Percentiles rank a stretch among this genome's conserved stretches.
phyloP scores from a whole-genome alignment of 768 basidiomycete genomes.

The Lentinula edodes region DNA sequence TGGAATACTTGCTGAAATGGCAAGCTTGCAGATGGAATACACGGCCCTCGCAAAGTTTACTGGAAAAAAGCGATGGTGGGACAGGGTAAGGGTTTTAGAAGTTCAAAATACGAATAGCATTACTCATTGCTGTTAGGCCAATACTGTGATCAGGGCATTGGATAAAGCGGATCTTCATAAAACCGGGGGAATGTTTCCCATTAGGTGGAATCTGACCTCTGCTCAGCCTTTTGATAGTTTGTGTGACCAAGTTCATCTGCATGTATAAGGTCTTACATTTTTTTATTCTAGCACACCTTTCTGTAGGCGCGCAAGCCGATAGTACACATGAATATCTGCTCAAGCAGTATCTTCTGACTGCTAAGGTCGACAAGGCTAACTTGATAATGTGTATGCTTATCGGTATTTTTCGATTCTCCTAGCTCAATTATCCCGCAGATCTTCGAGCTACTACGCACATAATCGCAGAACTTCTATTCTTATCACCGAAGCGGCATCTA shows the following conservation, averaged over 20 bases:
- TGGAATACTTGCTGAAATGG: constrained; percentile 71
- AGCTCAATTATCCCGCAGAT: constrained; percentile 31
- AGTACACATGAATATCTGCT: constrained; percentile 76
- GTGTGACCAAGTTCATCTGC: constrained; percentile 15
- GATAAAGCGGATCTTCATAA: constrained; percentile 35
- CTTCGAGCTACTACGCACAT: constrained; percentile 57
- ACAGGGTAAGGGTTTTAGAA: constrained; percentile 31
- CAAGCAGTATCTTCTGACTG: constrained; percentile 67
- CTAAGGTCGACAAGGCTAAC: constrained; percentile 50
- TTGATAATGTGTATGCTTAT: constrained; percentile 58
- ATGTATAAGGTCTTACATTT: neutral
- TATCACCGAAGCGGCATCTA: constrained; percentile 58
- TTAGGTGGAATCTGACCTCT: constrained; percentile 44
- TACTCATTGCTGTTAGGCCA: constrained; percentile 29
- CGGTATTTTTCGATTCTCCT: neutral
- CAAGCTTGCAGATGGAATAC: constrained; percentile 79
- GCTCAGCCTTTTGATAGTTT: constrained; percentile 44
- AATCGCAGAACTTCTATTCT: constrained; percentile 58
- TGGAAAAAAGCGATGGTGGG: constrained; percentile 57
- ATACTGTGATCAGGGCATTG: constrained; percentile 43
- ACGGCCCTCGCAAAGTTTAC: constrained; percentile 78
- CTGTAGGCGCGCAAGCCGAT: constrained; percentile 64
- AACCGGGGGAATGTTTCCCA: constrained; percentile 62
- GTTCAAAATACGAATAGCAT: neutral
- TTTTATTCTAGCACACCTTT: constrained; percentile 32